A percentile compares a stretch with the other conserved stretches of the same genome.
Evolutionary conservation across 2,329 filamentous ascomycete species (phyloP).

Genomic region (Esteya vermicola): DNA sequence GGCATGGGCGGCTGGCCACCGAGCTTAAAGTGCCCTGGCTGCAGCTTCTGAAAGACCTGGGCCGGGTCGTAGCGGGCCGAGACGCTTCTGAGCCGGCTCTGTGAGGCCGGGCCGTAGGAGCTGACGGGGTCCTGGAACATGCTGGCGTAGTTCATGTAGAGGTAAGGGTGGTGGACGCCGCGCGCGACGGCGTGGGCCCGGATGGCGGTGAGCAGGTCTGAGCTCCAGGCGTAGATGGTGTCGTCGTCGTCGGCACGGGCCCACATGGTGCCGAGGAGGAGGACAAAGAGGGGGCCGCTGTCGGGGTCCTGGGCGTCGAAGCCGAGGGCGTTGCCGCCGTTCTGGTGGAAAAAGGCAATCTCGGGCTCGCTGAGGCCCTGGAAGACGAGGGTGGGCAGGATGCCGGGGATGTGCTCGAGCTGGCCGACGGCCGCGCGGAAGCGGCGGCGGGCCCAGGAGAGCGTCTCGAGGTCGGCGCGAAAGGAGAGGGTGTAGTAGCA

Average conservation of each 20-base stretch:
- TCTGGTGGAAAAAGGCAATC: constrained; percentile 16
- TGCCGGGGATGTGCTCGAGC: background rate
- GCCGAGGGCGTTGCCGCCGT: constrained; percentile 27
- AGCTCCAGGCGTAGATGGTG: constrained; percentile 12
- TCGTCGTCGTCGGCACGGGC: constrained; percentile 15
- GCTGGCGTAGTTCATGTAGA: constrained; percentile 30
- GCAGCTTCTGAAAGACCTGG: constrained; percentile 19
- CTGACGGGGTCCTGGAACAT: constrained; percentile 22
- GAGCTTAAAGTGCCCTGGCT: constrained; percentile 16
- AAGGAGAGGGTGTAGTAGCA: constrained; percentile 2
- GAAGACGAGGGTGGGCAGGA: constrained; percentile 4
- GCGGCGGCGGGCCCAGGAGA: constrained; percentile 1
- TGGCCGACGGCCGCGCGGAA: constrained; percentile 4
- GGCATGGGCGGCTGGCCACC: background rate
- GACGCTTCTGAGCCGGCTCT: constrained; percentile 15
- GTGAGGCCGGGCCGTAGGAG: constrained; percentile 23
- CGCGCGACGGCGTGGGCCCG: constrained; percentile 14
- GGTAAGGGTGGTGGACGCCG: constrained; percentile 17
- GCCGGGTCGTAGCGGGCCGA: constrained; percentile 19
- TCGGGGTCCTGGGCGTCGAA: constrained; percentile 14
- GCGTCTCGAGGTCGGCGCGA: constrained; percentile 7
- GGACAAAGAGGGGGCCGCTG: background rate
- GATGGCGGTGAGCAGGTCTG: constrained; percentile 13
- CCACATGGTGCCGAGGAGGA: constrained; percentile 14
- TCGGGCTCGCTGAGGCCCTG: constrained; percentile 12